Evolutionary conservation across 305 asterid species (phyloP).

Genomic region (Solanum aculeatissimum): DNA sequence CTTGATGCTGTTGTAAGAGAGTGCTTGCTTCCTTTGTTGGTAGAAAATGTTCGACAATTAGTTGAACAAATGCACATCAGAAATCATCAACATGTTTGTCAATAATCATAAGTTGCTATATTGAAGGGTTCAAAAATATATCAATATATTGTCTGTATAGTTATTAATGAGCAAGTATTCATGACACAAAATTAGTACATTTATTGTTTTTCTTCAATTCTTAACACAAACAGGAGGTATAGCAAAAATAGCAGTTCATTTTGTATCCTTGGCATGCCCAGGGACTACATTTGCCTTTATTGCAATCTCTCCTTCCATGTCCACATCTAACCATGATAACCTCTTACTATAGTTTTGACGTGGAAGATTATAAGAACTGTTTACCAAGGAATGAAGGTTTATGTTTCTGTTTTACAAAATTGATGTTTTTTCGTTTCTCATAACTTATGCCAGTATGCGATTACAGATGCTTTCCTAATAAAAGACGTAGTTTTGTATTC

Average conservation of each 20-base stretch:
- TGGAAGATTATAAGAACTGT: background rate
- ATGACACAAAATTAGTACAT: background rate
- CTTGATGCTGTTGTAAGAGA: background rate
- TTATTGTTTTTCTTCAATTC: background rate
- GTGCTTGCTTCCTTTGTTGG: background rate
- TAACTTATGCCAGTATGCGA: conserved; percentile 2
- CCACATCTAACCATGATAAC: background rate
- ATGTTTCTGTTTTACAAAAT: background rate
- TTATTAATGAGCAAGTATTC: background rate
- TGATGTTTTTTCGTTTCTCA: background rate
- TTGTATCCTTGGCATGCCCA: background rate
- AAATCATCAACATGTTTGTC: background rate
- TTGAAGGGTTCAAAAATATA: background rate
- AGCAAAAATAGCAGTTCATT: background rate
- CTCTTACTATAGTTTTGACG: background rate
- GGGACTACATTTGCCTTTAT: background rate
- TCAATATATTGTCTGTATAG: background rate
- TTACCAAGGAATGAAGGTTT: background rate
- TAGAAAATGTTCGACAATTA: background rate
- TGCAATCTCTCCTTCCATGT: background rate
- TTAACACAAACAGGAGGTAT: background rate
- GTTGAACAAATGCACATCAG: background rate
- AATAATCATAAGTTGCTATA: background rate
- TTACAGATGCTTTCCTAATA: background rate
- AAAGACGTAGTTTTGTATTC: background rate